These are phyloP conservation scores for Triticum turgidum DNA, from an alignment of 176 grass and related monocot species.

Conservation along the genomic window DNA sequence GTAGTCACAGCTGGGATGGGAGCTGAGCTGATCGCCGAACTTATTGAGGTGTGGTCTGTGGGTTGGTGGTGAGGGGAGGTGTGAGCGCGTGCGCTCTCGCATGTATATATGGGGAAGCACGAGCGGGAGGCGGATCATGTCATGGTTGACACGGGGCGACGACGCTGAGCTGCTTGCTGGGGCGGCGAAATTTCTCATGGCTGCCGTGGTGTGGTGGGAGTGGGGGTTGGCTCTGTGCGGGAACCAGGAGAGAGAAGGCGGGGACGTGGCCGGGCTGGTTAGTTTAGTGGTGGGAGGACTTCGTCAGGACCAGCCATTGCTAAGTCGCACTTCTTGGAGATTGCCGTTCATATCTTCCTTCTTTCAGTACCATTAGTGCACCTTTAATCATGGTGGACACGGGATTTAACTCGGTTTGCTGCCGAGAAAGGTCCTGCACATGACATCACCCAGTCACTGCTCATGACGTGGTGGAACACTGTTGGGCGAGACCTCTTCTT, in stretches of 20 bases:
- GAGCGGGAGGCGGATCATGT: conserved; percentile 12
- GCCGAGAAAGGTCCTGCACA: neutral
- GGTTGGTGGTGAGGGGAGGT: conserved; percentile 18
- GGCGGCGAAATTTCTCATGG: conserved; percentile 51
- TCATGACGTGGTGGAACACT: neutral
- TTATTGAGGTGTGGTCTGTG: neutral
- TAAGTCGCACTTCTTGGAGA: neutral
- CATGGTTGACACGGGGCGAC: conserved; percentile 33
- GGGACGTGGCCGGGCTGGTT: neutral
- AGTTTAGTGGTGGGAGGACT: conserved; percentile 22
- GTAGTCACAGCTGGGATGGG: too few relatives aligned
- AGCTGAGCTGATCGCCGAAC: neutral
- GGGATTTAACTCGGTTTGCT: neutral
- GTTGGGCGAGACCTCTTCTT: neutral
- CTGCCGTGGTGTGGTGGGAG: conserved; percentile 30
- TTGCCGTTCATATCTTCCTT: neutral
- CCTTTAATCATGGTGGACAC: neutral
- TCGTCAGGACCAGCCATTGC: conserved; percentile 10
- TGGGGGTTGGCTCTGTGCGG: neutral
- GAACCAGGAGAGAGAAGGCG: neutral
- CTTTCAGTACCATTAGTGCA: neutral
- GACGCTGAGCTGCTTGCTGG: conserved; percentile 15
- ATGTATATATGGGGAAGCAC: conserved; percentile 55
- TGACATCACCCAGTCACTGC: neutral
- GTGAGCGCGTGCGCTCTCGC: conserved; percentile 18